Percentiles rank a stretch among this genome's conserved stretches.
phyloP scores from a whole-genome alignment of 305 asterid species.

The Rubia peregrina region DNA sequence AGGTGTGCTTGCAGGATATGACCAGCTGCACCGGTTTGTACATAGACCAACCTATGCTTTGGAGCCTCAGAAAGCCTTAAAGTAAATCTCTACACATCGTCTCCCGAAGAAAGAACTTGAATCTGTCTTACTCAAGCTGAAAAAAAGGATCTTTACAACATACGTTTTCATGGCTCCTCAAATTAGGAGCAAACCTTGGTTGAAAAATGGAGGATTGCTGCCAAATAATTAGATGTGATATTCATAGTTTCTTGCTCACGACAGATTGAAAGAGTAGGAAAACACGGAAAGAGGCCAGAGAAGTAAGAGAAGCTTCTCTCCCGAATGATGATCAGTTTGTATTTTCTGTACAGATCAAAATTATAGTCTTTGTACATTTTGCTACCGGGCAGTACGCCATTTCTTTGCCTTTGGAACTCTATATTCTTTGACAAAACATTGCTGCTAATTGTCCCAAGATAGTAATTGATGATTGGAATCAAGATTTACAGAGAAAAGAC shows the following conservation, averaged over 20 bases:
- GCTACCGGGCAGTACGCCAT: background rate
- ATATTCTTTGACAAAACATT: slow-evolving; percentile 1
- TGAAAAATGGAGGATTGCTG: no score
- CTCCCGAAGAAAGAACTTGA: background rate
- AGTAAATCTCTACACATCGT: slow-evolving; percentile 15
- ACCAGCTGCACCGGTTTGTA: slow-evolving; percentile 51
- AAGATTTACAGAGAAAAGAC: background rate
- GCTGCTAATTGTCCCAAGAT: background rate
- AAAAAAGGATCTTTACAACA: background rate
- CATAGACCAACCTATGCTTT: slow-evolving; percentile 40
- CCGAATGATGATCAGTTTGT: background rate
- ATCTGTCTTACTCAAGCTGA: background rate
- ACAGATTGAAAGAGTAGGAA: background rate
- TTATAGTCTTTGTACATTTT: background rate
- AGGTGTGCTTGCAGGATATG: slow-evolving; percentile 94
- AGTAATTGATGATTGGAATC: background rate
- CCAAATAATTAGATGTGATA: background rate
- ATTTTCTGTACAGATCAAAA: slow-evolving; percentile 14
- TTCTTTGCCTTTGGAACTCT: background rate
- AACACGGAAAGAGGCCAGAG: background rate
- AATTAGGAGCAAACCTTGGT: background rate
- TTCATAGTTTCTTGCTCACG: background rate
- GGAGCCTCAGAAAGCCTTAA: slow-evolving; percentile 50
- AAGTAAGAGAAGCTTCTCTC: background rate
- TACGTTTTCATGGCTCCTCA: background rate